Evolutionary conservation across 805 yeast species (phyloP), one percentile per base, ranked within the genome.

Genomic region (Lachancea mirantina): DNA sequence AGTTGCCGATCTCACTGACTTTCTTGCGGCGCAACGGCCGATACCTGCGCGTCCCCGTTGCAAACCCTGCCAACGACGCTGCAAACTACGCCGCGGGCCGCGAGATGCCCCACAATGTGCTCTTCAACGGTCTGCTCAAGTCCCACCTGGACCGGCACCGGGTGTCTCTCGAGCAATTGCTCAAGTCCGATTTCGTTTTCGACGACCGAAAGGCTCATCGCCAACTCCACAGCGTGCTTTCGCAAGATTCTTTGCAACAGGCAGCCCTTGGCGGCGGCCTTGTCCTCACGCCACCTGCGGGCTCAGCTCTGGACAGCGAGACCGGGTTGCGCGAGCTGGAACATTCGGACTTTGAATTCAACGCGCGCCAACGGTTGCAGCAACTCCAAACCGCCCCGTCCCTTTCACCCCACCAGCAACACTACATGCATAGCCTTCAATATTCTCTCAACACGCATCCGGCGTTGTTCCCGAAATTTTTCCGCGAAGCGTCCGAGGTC

Each of bases 381-480:
- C 52, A 52, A 27, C 30, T 50, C 18, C 52, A 53, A 25, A 32
- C 41, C 5, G 27, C 40, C n/a, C 36, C 50, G 2, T 56, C 51
- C 25, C 24, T 47, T 15, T 18, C 47, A 5, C 23, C 14, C 6
- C 59, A 51, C 21, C 54, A 55, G n/a, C 26, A 32, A 21, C 40
- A 41, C 5, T 68, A 68, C 43, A 42, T 52, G 23, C 45, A 59
- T 6, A 51, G 64, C 29, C 47, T 68, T 21, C 36, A 55, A 30
- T 42, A 43, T 33, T 65, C 71, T 2, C 38, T 51, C 8, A 35
- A 39, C 15, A 45, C 49, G 6, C 47, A 48, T 5, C 45, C 57
- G 8, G 48, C 55, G n/a, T 54, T 59, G 4, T 58, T 61, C 2
- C 51, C 57, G 5, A 67, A 71, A 39, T 67, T 67, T 44, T 68